Conservation (phyloP, 2,329 filamentous ascomycete species). For the Fusarium floridanum region DNA sequence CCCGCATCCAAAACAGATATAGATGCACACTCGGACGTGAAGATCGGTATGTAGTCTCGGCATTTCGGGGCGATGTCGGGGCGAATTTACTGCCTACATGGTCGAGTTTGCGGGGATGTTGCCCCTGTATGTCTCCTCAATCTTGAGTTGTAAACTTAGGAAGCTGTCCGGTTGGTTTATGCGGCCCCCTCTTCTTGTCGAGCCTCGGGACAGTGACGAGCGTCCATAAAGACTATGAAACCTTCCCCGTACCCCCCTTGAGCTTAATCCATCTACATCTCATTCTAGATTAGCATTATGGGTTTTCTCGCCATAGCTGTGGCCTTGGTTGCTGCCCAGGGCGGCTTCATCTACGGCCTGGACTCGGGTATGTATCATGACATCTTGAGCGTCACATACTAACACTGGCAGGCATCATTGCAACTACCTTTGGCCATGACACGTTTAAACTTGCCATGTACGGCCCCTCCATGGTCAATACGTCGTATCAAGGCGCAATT, state of each 20-base stretch:
- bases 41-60: not conserved
- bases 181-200: too few relatives aligned
- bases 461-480: not conserved
- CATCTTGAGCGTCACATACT: not conserved
- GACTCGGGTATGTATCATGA: not conserved
- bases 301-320: not conserved
- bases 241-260: too few relatives aligned
- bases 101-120: not conserved
- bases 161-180: not conserved
- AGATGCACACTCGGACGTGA: not conserved
- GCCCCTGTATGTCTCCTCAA: not conserved
- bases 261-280: not conserved
- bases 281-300: not conserved
- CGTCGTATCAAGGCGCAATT: constrained; percentile 6
- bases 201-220: too few relatives aligned
- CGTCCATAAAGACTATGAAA: too few relatives aligned
- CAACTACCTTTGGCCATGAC: constrained; percentile 10
- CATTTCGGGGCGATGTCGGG: not conserved
- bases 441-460: constrained; percentile 2
- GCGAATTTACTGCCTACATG: not conserved
- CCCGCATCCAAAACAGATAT: not conserved
- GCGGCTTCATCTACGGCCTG: not conserved
- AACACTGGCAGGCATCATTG: constrained; percentile 7
- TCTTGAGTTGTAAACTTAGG: not conserved
- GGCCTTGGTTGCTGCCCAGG: not conserved